Conservation (phyloP, 495 filamentous ascomycete species). For the Oleoguttula mirabilis region DNA sequence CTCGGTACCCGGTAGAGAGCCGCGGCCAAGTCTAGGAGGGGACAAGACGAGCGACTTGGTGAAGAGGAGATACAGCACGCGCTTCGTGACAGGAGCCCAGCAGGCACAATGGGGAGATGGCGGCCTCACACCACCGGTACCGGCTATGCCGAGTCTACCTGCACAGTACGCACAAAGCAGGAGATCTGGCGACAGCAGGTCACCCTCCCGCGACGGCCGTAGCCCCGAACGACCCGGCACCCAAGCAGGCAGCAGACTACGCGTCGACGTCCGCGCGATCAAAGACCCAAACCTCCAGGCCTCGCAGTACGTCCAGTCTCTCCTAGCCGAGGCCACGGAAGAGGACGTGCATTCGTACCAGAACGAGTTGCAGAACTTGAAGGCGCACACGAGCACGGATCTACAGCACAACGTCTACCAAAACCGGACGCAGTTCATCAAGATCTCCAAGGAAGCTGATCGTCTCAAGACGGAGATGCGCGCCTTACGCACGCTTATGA, state of each 20-base stretch:
- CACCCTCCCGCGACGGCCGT: constrained; percentile 13
- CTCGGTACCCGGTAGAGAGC: constrained; percentile 1
- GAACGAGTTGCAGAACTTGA: constrained; percentile 58
- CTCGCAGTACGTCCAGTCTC: constrained; percentile 54
- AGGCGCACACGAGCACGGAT: constrained; percentile 72
- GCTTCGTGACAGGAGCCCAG: constrained; percentile 54
- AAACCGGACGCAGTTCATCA: constrained; percentile 96
- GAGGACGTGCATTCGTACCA: constrained; percentile 83
- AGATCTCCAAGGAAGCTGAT: constrained; percentile 97
- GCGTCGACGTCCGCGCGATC: constrained; percentile 45
- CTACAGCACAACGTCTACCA: constrained; percentile 95
- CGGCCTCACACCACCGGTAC: constrained; percentile 48
- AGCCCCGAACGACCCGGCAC: constrained; percentile 1
- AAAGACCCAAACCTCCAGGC: constrained; percentile 68
- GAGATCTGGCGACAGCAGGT: constrained; percentile 42
- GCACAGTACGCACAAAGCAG: constrained; percentile 36
- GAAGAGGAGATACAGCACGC: constrained; percentile 83
- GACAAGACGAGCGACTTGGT: constrained; percentile 78
- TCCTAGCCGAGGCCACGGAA: constrained; percentile 86
- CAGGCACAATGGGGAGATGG: constrained; percentile 40
- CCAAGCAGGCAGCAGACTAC: neutral
- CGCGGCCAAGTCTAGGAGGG: constrained; percentile 2
- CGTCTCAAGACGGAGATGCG: constrained; percentile 96
- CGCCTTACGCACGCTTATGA: constrained; percentile 72
- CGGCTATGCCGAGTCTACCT: constrained; percentile 44